Percentiles rank a stretch among this genome's conserved stretches.
Conservation (phyloP, 2,329 filamentous ascomycete species). For the Penicillium freii region DNA sequence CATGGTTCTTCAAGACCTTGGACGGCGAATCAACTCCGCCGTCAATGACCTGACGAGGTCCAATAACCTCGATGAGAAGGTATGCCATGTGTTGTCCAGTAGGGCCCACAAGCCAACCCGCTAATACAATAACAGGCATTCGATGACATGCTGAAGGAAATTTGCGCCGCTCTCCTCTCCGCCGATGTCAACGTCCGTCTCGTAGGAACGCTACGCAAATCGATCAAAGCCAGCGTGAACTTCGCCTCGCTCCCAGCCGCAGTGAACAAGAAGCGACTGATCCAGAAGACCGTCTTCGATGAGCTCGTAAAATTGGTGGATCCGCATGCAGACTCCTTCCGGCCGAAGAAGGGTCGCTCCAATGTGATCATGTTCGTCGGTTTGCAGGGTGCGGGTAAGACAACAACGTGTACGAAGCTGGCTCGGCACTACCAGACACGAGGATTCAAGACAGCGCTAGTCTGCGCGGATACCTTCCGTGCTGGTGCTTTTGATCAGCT, state of each 20-base stretch:
- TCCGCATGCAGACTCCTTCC: constrained; percentile 91
- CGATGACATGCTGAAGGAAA: constrained; percentile 97
- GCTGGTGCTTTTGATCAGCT: constrained; percentile 97
- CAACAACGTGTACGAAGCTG: constrained; percentile 95
- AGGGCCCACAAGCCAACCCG: constrained; percentile 1
- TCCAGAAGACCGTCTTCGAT: constrained; percentile 97
- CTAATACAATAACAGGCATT: constrained; percentile 64
- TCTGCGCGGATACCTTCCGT: constrained; percentile 97
- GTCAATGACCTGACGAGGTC: constrained; percentile 90
- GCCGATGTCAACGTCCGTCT: constrained; percentile 97
- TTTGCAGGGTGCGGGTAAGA: constrained; percentile 95
- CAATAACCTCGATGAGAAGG: constrained; percentile 94
- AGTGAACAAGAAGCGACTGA: constrained; percentile 97
- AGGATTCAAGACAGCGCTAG: constrained; percentile 87
- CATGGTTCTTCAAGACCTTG: constrained; percentile 99
- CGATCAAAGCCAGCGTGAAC: constrained; percentile 86
- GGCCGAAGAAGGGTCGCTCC: constrained; percentile 90
- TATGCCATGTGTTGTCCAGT: constrained; percentile 33
- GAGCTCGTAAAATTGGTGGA: constrained; percentile 94
- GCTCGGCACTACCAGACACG: constrained; percentile 91
- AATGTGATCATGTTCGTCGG: constrained; percentile 99
- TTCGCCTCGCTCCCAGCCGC: constrained; percentile 88
- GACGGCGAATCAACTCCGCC: constrained; percentile 95
- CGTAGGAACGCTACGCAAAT: constrained; percentile 85
- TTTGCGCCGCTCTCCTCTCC: constrained; percentile 90